These are phyloP conservation scores for Trichosporon coremiiforme DNA, from an alignment of 1,284 basidiomycete genomes.

Conservation along the genomic window DNA sequence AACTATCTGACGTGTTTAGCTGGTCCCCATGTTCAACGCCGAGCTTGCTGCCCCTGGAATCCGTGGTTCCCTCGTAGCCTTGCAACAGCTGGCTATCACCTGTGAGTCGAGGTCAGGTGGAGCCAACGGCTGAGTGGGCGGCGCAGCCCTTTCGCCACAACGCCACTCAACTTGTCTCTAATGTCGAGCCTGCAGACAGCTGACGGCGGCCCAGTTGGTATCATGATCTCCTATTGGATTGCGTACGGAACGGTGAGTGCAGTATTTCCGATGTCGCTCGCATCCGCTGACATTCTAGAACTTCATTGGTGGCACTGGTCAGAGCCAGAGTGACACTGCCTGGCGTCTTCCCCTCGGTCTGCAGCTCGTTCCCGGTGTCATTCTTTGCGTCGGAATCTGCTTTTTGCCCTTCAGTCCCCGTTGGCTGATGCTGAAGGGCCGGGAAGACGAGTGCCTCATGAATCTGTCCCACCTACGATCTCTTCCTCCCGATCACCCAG, in stretches of 20 bases:
- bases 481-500: conserved; percentile 63
- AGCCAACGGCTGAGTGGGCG: too few relatives aligned
- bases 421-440: conserved; percentile 63
- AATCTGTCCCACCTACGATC: conserved; percentile 67
- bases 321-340: neutral
- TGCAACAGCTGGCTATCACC: conserved; percentile 78
- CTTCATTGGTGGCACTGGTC: conserved; percentile 43
- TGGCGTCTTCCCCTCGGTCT: conserved; percentile 69
- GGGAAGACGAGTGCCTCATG: conserved; percentile 70
- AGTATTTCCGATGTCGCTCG: neutral
- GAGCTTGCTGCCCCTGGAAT: conserved; percentile 79
- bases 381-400: conserved; percentile 44
- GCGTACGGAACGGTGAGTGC: conserved; percentile 61
- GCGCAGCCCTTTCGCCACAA: neutral
- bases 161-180: neutral
- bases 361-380: conserved; percentile 64
- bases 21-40: conserved; percentile 66
- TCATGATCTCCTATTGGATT: conserved; percentile 65
- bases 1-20: neutral
- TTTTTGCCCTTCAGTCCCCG: conserved; percentile 61
- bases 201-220: conserved; percentile 30
- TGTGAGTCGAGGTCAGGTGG: conserved; percentile 61
- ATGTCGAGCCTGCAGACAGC: conserved; percentile 22
- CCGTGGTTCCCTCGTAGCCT: conserved; percentile 74
- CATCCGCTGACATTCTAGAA: conserved; percentile 21